Percentiles rank a stretch among this genome's conserved stretches.
These are phyloP conservation scores for Gynochthodes officinalis DNA, from an alignment of 257 asterid genomes.

Conservation along the genomic window DNA sequence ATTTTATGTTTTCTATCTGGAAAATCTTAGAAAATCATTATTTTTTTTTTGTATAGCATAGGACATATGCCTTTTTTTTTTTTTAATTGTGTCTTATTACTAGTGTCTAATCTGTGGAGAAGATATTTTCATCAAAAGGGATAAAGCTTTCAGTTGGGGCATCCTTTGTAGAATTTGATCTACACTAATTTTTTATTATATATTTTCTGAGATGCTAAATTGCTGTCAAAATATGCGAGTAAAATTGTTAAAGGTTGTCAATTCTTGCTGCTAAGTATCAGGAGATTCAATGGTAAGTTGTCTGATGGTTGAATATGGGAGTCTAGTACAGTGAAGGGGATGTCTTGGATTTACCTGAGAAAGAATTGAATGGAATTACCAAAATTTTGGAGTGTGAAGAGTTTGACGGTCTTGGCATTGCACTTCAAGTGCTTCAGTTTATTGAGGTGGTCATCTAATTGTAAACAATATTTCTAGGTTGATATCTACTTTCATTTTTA, in stretches of 20 bases:
- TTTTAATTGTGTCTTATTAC: background rate
- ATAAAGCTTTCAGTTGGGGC: no score
- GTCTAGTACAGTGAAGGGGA: background rate
- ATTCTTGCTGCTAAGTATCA: no score
- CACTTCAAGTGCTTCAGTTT: background rate
- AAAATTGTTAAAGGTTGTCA: no score
- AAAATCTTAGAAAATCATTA: background rate
- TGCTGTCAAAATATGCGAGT: no score
- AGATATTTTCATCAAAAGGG: no score
- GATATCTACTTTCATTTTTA: no score
- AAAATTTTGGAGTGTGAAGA: background rate
- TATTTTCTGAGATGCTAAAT: no score
- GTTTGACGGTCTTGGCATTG: background rate
- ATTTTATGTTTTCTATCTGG: constrained; percentile 8
- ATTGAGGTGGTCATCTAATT: background rate
- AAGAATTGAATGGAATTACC: background rate
- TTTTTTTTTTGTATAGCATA: background rate
- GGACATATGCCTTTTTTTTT: background rate
- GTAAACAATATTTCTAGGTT: background rate
- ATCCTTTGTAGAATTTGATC: no score
- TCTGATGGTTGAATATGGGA: background rate
- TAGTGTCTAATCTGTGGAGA: no score
- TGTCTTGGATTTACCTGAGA: background rate
- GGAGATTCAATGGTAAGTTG: background rate
- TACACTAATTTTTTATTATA: no score